These are phyloP conservation scores for Apiospora arundinis DNA, from an alignment of 2,329 filamentous ascomycete genomes.

Conservation along the genomic window DNA sequence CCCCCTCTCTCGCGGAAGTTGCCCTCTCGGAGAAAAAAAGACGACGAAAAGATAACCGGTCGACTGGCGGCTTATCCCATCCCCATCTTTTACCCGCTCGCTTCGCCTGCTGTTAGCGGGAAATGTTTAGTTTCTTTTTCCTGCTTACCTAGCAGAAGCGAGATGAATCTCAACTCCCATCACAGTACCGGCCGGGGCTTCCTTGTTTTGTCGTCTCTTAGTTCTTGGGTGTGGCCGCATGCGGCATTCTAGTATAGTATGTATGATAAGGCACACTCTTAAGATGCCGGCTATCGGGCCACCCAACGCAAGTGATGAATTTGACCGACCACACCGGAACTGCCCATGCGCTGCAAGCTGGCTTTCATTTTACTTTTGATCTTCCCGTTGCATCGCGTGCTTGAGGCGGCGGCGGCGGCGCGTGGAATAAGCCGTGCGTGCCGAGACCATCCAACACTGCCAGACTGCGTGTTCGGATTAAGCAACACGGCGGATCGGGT, in stretches of 20 bases:
- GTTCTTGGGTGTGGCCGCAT: background rate
- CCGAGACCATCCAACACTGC: background rate
- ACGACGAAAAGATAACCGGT: background rate
- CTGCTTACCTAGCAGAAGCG: background rate
- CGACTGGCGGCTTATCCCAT: background rate
- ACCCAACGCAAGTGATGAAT: background rate
- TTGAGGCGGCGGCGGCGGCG: background rate
- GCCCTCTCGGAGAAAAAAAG: background rate
- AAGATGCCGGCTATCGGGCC: background rate
- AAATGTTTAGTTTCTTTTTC: background rate
- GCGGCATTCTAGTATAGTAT: background rate
- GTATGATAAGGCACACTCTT: background rate
- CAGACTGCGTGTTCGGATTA: background rate
- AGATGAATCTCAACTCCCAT: background rate
- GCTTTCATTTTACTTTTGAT: background rate
- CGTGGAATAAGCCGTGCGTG: background rate
- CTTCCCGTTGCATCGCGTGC: background rate
- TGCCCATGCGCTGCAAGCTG: background rate
- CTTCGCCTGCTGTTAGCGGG: background rate
- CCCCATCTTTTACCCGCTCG: background rate
- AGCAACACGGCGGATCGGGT: background rate
- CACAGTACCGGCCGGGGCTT: background rate
- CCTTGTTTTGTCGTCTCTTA: background rate
- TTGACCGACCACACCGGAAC: background rate
- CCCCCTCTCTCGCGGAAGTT: background rate